Evolutionary conservation across 75 land plant genomes (phyloP), one percentile per base, ranked within the genome.

Genomic region (Ceratopteris richardii): DNA sequence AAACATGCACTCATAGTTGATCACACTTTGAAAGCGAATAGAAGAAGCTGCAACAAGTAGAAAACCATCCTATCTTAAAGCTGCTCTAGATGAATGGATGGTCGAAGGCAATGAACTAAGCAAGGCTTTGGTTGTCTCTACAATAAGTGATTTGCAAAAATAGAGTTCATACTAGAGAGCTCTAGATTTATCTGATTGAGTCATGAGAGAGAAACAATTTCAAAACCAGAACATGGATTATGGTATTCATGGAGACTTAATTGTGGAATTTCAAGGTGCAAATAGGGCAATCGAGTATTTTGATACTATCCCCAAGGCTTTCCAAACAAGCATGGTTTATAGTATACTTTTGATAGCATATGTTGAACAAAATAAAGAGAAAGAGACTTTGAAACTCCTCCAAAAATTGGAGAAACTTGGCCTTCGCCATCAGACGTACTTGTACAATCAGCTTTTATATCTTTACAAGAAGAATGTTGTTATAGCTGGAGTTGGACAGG

Each of bases 161-260:
- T 62, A 53, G 4, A 18, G 13, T 9, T 51, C 44, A 26, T 48
- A 47, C 42, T 58, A 36, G 41, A 61, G 54, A 58, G 69, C 69
- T 9, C 11, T 67, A 44, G 62, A 67, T 61, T 61, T 67, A 31
- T 67, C 69, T 16, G 69, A 67, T 39, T 67, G 62, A 54, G 60
- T 67, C 57, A 30, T 52, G 39, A 37, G 46, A 51, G 50, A 67
- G 30, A 29, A 58, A 19, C 55, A 18, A 21, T 44, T 58, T 14
- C 18, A 58, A 62, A 40, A 51, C 62, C 31, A 31, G 54, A 24
- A 55, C 25, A 51, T 52, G 61, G 69, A 67, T 53, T 21, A 58
- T 28, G 43, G 31, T 21, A 52, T 67, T 17, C 69, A 54, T 13
- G 37, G 58, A 46, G 62, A 67, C 1, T 54, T 67, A 30, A 58